phyloP scores from a whole-genome alignment of 2,329 filamentous ascomycete genomes.

The Exserohilum rostratum region DNA sequence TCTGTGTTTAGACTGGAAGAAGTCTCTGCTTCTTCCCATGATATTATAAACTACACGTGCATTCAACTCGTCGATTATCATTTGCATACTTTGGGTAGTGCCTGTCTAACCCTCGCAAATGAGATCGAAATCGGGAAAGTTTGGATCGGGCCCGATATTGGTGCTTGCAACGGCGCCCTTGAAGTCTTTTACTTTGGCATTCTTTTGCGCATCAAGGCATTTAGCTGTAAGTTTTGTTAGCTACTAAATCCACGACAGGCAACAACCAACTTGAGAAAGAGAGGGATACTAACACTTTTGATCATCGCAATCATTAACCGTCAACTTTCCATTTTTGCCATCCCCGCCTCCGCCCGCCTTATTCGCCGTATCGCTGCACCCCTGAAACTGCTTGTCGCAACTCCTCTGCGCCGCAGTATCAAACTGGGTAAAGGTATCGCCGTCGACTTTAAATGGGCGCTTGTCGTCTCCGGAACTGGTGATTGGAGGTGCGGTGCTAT shows the following conservation, averaged over 20 bases:
- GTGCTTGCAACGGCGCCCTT: constrained; percentile 28
- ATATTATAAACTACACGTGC: too few relatives aligned
- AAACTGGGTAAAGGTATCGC: constrained; percentile 59
- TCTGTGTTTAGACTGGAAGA: too few relatives aligned
- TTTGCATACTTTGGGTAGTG: too few relatives aligned
- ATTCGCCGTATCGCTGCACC: constrained; percentile 56
- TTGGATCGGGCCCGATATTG: constrained; percentile 47
- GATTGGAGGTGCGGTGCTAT: constrained; percentile 58
- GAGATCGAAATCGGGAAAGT: constrained; percentile 48
- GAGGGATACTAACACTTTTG: constrained; percentile 27
- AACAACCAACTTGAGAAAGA: not conserved
- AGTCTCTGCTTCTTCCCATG: too few relatives aligned
- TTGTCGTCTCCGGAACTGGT: constrained; percentile 58
- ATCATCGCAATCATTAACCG: constrained; percentile 28
- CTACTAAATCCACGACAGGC: too few relatives aligned
- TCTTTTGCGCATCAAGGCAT: constrained; percentile 37
- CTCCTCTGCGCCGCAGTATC: constrained; percentile 63
- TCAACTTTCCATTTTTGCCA: constrained; percentile 17
- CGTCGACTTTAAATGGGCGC: constrained; percentile 44
- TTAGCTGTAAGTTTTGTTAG: constrained; percentile 22
- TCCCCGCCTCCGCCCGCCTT: not conserved
- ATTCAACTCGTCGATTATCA: too few relatives aligned
- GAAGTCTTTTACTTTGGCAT: constrained; percentile 38
- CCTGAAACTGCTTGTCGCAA: constrained; percentile 68
- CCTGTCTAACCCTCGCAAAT: too few relatives aligned